These are phyloP conservation scores for Candida sojae DNA, from an alignment of 1,139 yeast genomes.

Conservation along the genomic window DNA sequence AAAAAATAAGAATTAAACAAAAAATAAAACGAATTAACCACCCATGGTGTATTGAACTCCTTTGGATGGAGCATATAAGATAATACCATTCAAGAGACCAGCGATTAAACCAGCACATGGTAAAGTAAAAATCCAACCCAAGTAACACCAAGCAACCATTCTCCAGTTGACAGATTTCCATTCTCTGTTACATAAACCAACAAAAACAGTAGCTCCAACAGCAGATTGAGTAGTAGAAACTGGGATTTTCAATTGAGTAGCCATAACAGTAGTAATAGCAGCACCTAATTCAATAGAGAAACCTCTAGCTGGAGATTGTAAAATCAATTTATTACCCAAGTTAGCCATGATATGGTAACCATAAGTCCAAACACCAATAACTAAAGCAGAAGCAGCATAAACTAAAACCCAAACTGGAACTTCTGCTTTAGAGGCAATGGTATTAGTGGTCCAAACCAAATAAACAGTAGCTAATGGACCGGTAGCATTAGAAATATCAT, in stretches of 20 bases:
- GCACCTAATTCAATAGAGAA: slow-evolving; percentile 79
- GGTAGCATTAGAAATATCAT: slow-evolving; percentile 78
- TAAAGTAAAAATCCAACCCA: slow-evolving; percentile 73
- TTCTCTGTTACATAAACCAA: slow-evolving; percentile 72
- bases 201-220: slow-evolving; percentile 78
- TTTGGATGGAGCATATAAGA: slow-evolving; percentile 63
- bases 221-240: slow-evolving; percentile 79
- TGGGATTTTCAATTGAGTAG: slow-evolving; percentile 71
- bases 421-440: slow-evolving; percentile 47
- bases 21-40: background rate
- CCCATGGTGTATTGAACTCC: slow-evolving; percentile 35
- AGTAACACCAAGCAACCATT: slow-evolving; percentile 70
- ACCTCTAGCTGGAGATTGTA: slow-evolving; percentile 83
- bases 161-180: slow-evolving; percentile 73
- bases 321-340: slow-evolving; percentile 73
- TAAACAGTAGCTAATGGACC: slow-evolving; percentile 75
- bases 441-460: slow-evolving; percentile 59
- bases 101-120: slow-evolving; percentile 77
- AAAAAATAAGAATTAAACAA: background rate
- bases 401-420: slow-evolving; percentile 76
- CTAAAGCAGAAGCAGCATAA: slow-evolving; percentile 68
- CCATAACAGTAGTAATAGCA: slow-evolving; percentile 74
- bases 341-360: slow-evolving; percentile 73
- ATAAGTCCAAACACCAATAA: slow-evolving; percentile 70
- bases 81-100: slow-evolving; percentile 65